Conservation (phyloP, 106 monocot genomes). For the Allium sativum region DNA sequence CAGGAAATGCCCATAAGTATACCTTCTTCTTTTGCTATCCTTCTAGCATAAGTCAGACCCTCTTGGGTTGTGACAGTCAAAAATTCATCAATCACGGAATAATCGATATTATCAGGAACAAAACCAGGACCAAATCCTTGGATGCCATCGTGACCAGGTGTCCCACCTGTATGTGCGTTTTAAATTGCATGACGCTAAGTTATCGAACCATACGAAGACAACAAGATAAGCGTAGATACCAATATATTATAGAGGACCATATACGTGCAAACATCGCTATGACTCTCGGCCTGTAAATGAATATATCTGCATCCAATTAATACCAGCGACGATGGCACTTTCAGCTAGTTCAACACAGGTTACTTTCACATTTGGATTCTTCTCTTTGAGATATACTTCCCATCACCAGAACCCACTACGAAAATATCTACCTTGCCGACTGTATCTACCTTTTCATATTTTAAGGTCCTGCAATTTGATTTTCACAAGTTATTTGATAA, state of each 20-base stretch:
- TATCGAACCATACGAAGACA: too few species aligned
- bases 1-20: slow-evolving; percentile 84
- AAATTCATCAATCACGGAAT: slow-evolving; percentile 50
- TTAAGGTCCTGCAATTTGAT: background rate
- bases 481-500: background rate
- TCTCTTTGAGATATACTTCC: slow-evolving; percentile 82
- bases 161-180: slow-evolving; percentile 28
- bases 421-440: too few species aligned
- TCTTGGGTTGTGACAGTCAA: slow-evolving; percentile 54
- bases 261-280: too few species aligned
- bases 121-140: slow-evolving; percentile 71
- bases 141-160: slow-evolving; percentile 54
- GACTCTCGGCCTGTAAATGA: too few species aligned
- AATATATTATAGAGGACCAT: too few species aligned
- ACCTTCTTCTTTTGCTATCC: slow-evolving; percentile 75
- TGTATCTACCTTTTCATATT: too few species aligned
- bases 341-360: slow-evolving; percentile 81
- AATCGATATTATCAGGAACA: slow-evolving; percentile 46
- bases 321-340: slow-evolving; percentile 78
- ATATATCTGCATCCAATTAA: too few species aligned
- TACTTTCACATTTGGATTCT: slow-evolving; percentile 58
- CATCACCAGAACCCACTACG: too few species aligned
- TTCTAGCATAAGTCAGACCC: slow-evolving; percentile 46
- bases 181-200: too few species aligned
- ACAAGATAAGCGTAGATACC: too few species aligned